Base-by-base conservation (phyloP, 139 green algal species). In the Chlorokybus atmophyticus region DNA sequence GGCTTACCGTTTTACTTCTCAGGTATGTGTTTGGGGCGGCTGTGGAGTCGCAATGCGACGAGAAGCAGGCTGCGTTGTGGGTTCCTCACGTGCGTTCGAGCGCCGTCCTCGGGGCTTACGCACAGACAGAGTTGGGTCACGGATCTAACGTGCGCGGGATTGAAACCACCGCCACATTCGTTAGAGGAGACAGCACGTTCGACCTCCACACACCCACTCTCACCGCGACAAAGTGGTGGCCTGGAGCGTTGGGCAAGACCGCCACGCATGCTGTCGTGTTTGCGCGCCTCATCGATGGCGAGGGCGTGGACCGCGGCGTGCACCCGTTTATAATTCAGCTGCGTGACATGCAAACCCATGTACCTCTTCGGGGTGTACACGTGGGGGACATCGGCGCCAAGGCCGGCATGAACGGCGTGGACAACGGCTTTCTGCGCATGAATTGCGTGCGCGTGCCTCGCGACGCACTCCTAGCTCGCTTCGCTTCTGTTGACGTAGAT, bases 61-160 rank as follows among this genome's bases (percentile, higher is more conserved):
- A 73, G 4, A 85, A 95, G 67, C 87, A 95, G 79, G 81, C 93
- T 73, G 62, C 65, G 8, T 67, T 84, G 49, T 94, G 86, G 86
- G 53, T 94, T 61, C 81, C 84, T 3, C 71, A 76, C 19, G 32
- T 31, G 25, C 29, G 29, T 2, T 28, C 38, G 30, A 32, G 66
- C 32, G 44, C 77, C 42, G 74, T 91, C n/a, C 82, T 94, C 21
- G 86, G 86, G 10, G 92, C 85, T 1, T 94, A 94, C 40, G 86
- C 86, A 1, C 89, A 97, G 80, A 96, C 88, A 8, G 89, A 96
- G 77, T 70, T 97, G 63, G 62, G 62, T 19, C 62, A 70, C 30
- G 62, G 89, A 53, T 94, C 87, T 17, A 96, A 94, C 77, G 75
- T 97, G 58, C 77, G 85, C 2, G 88, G 88, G 14, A 67, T 96